These are phyloP conservation scores for Epichloe gansuensis DNA, from an alignment of 2,329 filamentous ascomycete genomes.

Conservation along the genomic window DNA sequence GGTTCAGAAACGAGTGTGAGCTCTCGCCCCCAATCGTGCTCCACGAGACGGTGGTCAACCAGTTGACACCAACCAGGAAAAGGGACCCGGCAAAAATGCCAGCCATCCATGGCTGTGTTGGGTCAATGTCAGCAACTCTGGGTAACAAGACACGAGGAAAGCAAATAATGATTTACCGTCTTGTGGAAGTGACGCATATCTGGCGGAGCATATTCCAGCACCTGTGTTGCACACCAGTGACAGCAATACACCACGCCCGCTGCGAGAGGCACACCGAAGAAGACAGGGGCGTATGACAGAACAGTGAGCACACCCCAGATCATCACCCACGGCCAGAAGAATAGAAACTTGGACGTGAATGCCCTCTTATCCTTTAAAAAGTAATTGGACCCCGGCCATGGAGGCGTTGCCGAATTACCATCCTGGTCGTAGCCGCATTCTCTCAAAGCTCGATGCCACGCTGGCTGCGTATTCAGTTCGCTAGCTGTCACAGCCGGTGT, in stretches of 20 bases:
- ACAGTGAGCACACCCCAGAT: conserved; percentile 61
- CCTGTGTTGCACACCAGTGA: conserved; percentile 65
- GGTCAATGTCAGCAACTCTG: background rate
- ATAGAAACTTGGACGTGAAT: conserved; percentile 78
- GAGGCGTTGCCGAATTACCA: conserved; percentile 55
- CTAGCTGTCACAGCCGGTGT: conserved; percentile 74
- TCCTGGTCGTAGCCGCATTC: conserved; percentile 78
- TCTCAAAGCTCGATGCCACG: conserved; percentile 72
- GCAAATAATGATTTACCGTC: conserved; percentile 46
- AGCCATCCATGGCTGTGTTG: conserved; percentile 66
- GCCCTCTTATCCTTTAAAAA: conserved; percentile 64
- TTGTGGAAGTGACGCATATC: conserved; percentile 86
- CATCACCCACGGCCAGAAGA: conserved; percentile 74
- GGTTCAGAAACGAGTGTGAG: conserved; percentile 59
- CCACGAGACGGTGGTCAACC: conserved; percentile 59
- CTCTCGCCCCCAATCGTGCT: conserved; percentile 19
- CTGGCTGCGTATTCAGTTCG: conserved; percentile 75
- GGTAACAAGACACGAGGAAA: background rate
- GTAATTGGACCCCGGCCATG: conserved; percentile 60
- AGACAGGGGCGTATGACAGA: conserved; percentile 62
- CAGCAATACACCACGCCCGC: conserved; percentile 54
- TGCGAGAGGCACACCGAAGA: conserved; percentile 61
- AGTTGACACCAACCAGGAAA: conserved; percentile 69
- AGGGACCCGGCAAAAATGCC: conserved; percentile 85
- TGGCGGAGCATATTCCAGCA: conserved; percentile 69